Evolutionary conservation across 139 green algal species (phyloP), one percentile per base, ranked within the genome.

Genomic region (Chlamydomonas urium): DNA sequence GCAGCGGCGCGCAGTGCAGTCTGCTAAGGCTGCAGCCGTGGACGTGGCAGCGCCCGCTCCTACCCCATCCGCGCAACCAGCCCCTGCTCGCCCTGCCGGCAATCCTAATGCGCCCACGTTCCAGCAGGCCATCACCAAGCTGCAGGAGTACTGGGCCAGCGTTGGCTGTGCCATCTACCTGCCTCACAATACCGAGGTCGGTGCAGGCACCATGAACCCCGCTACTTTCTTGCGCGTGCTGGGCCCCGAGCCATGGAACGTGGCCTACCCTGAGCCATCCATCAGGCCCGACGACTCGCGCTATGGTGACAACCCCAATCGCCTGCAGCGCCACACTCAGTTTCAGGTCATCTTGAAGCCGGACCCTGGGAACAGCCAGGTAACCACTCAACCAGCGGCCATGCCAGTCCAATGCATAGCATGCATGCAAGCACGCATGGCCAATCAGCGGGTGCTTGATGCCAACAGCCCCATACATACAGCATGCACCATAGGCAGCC

Each of bases 321-420:
- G 96, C 10, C 86, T 99, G 70, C 95, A 99, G 83, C 81, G 88
- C 2, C 96, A 99, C 90, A 99, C 96, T 0, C 96, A 99, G 82
- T 98, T 97, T 81, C 93, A 98, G 83, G 95, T 99, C n/a, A 98
- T 99, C 63, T 76, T 99, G 50, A 99, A 99, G 79, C 95, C 95
- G 0, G 94, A 98, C 77, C 95, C 95, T 1, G 94, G 92, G 31
- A 98, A 98, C 75, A 72, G 88, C 1, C n/a, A n/a, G n/a, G n/a
- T n/a, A n/a, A n/a, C n/a, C n/a, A n/a, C n/a, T n/a, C n/a, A n/a
- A n/a, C n/a, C n/a, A n/a, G n/a, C n/a, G n/a, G n/a, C n/a, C n/a
- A n/a, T n/a, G n/a, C n/a, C n/a, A n/a, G n/a, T n/a, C n/a, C n/a
- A n/a, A n/a, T n/a, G n/a, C n/a, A n/a, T n/a, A n/a, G n/a, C n/a